phyloP scores from a whole-genome alignment of 2,329 filamentous ascomycete species.

The Dactylellina cionopaga region DNA sequence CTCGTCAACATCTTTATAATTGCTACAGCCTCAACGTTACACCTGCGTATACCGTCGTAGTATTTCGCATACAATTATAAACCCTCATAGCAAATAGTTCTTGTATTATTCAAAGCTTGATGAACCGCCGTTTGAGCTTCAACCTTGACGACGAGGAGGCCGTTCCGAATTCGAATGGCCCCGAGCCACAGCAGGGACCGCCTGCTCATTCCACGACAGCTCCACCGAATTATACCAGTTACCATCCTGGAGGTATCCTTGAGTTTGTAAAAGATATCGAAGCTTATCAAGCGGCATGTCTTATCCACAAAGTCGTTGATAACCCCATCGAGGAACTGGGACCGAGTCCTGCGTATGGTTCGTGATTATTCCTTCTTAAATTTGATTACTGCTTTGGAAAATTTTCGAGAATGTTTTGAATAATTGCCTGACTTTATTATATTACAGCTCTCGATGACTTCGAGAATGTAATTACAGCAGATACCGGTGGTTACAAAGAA shows the following conservation, averaged over 20 bases:
- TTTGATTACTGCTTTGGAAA: too few relatives aligned
- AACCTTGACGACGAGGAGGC: conserved; percentile 32
- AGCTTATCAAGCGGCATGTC: conserved; percentile 36
- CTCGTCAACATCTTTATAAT: too few relatives aligned
- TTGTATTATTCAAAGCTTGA: neutral
- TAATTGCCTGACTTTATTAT: neutral
- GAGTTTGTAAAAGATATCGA: conserved; percentile 38
- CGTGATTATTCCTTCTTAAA: neutral
- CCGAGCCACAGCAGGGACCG: neutral
- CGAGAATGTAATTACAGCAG: neutral
- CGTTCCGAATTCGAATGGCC: neutral
- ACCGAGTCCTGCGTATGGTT: conserved; percentile 30
- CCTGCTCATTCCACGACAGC: conserved; percentile 1
- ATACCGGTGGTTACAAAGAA: neutral
- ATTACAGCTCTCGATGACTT: conserved; percentile 16
- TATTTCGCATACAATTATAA: too few relatives aligned
- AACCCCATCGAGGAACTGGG: neutral
- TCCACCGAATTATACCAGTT: conserved; percentile 14
- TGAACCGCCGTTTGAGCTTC: conserved; percentile 25
- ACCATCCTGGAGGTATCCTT: conserved; percentile 13
- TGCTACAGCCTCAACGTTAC: too few relatives aligned
- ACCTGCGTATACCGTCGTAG: too few relatives aligned
- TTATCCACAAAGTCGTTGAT: conserved; percentile 32
- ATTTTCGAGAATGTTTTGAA: too few relatives aligned
- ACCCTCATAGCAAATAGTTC: too few relatives aligned